Evolutionary conservation across 2,329 filamentous ascomycete species (phyloP).

Genomic region (Beauveria medogensis): DNA sequence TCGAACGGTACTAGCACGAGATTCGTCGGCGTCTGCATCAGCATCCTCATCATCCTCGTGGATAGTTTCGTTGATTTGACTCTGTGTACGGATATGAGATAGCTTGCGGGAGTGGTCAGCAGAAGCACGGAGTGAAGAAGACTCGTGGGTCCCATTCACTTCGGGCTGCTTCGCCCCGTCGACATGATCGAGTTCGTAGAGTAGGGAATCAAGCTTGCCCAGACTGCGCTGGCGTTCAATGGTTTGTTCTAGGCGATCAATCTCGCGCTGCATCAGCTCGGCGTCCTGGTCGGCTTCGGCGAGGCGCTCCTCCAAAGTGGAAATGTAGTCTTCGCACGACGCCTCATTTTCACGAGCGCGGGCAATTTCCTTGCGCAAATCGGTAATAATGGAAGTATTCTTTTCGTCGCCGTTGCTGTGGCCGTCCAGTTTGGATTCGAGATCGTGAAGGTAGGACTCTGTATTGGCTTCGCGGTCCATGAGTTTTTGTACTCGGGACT

Average conservation of each 20-base stretch:
- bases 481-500: slow-evolving; percentile 83
- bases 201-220: slow-evolving; percentile 84
- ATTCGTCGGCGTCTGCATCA: slow-evolving; percentile 24
- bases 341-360: slow-evolving; percentile 84
- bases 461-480: slow-evolving; percentile 87
- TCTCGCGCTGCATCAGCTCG: slow-evolving; percentile 93
- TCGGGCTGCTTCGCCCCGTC: slow-evolving; percentile 46
- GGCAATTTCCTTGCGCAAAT: slow-evolving; percentile 84
- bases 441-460: slow-evolving; percentile 84
- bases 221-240: slow-evolving; percentile 91
- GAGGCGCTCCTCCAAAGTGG: slow-evolving; percentile 87
- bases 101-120: slow-evolving; percentile 46
- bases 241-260: slow-evolving; percentile 88
- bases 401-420: slow-evolving; percentile 89
- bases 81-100: slow-evolving; percentile 39
- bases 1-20: slow-evolving; percentile 26
- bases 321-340: slow-evolving; percentile 92
- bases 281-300: slow-evolving; percentile 94
- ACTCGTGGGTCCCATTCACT: slow-evolving; percentile 23
- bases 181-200: slow-evolving; percentile 80
- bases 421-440: slow-evolving; percentile 84
- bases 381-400: slow-evolving; percentile 74
- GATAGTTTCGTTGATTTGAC: slow-evolving; percentile 46
- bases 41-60: slow-evolving; percentile 43
- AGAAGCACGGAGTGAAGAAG: slow-evolving; percentile 33